These are phyloP conservation scores for Phytophthora sansomeana DNA, from an alignment of 352 stramenopile species.

Conservation along the genomic window DNA sequence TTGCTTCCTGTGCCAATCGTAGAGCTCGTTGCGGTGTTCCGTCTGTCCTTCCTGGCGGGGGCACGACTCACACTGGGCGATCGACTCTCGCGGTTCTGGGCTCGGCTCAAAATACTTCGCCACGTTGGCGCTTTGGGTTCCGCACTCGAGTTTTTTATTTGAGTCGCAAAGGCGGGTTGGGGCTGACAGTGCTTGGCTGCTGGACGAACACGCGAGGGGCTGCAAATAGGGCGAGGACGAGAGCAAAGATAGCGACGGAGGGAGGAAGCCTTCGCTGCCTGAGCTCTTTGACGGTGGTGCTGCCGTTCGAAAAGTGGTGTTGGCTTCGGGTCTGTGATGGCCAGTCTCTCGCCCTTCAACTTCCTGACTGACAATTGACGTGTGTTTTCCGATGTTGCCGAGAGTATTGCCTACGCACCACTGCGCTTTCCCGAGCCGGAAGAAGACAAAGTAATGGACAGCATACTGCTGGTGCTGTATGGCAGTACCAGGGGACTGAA, in stretches of 20 bases:
- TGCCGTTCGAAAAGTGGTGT: conserved; percentile 23
- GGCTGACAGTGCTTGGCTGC: too few species aligned
- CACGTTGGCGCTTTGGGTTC: not conserved
- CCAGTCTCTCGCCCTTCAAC: conserved; percentile 7
- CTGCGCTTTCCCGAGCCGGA: too few species aligned
- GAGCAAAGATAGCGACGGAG: conserved; percentile 14
- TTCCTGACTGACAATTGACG: not conserved
- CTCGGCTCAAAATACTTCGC: not conserved
- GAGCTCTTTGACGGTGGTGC: not conserved
- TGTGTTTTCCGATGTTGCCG: too few species aligned
- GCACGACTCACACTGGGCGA: not conserved
- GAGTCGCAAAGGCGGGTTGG: not conserved
- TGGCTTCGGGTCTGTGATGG: conserved; percentile 16
- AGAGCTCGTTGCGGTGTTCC: too few species aligned
- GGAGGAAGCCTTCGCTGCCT: not conserved
- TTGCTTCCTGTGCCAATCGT: too few species aligned
- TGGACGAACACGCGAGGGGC: not conserved
- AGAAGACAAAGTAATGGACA: too few species aligned
- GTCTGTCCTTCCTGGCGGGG: too few species aligned
- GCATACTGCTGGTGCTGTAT: too few species aligned
- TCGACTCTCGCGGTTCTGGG: not conserved
- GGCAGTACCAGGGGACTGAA: too few species aligned
- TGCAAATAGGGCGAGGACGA: conserved; percentile 29
- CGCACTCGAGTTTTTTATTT: not conserved
- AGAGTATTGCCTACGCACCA: too few species aligned